Percentiles rank a stretch among this genome's conserved stretches.
These are phyloP conservation scores for Irpex rosettiformis DNA, from an alignment of 1,284 basidiomycete species.

Conservation along the genomic window DNA sequence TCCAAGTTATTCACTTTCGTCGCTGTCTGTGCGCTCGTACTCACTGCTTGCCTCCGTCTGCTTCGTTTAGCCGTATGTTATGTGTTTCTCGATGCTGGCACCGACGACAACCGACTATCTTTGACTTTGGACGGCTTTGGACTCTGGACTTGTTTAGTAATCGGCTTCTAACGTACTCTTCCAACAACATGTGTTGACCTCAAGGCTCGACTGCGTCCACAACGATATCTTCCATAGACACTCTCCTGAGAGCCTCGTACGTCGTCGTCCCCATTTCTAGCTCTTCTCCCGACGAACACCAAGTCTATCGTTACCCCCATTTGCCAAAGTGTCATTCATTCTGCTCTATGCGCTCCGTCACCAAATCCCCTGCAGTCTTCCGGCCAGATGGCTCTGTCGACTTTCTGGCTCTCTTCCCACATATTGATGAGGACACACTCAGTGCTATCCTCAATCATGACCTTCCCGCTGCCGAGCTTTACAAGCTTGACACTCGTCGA, in stretches of 20 bases:
- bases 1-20: background rate
- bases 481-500: conserved; percentile 32
- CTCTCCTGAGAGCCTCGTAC: background rate
- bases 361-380: background rate
- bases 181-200: conserved; percentile 16
- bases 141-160: background rate
- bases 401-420: conserved; percentile 28
- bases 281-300: background rate
- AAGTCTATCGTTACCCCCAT: background rate
- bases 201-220: conserved; percentile 13
- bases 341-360: background rate
- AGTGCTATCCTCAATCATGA: conserved; percentile 28
- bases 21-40: background rate
- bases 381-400: conserved; percentile 17
- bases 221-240: background rate
- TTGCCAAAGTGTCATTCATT: background rate
- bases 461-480: conserved; percentile 27
- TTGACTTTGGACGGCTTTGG: background rate
- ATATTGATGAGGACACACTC: conserved; percentile 31
- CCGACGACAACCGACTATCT: no score
- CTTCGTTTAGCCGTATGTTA: background rate
- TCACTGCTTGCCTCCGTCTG: background rate
- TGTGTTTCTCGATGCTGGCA: background rate
- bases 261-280: background rate
- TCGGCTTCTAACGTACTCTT: conserved; percentile 1